Evolutionary conservation across 2,329 filamentous ascomycete genomes (phyloP), one percentile per base, ranked within the genome.

Genomic region (Colletotrichum lupini): DNA sequence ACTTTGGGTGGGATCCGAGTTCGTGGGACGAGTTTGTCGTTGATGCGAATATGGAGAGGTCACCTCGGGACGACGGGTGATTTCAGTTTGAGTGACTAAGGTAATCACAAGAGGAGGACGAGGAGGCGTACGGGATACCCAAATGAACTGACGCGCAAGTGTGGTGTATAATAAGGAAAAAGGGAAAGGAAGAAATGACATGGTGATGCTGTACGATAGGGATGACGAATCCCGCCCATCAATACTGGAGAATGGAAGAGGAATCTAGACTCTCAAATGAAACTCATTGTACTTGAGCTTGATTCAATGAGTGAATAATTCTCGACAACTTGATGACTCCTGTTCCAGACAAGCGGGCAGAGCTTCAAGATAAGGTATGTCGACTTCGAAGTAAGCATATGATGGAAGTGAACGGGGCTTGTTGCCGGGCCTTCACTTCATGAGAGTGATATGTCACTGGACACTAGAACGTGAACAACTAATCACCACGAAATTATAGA

Each of bases 1-100:
- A 74, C 14, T 63, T 68, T 6, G 63, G 73, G 59, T 80, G 79
- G 79, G 80, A 82, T 42, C 82, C 81, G 84, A 79, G 80, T 59
- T 80, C 81, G 12, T 87, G 85, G 85, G 84, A 83, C 73, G 85
- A 87, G 35, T 87, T 87, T 74, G 78, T 86, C 53, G 78, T 78
- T 42, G 85, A 86, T 63, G 82, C 84, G 5, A 80, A 81, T 53
- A 79, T 79, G 56, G 80, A 83, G 35, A 73, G 73, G 67, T 82
- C 80, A 60, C 80, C 80, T 4, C 75, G 52, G 9, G 79, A 76
- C 8, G 19, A 77, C 72, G 67, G 75, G 78, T 9, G 35, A 19
- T 24, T 30, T n/a, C 26, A 35, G 11, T 35, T 35, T 35, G 32
- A 35, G 32, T 35, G 32, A 12, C 1, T 12, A 35, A 35, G 32